Percentiles rank a stretch among this genome's conserved stretches.
Conservation (phyloP, 805 yeast species). For the Suhomyces kilbournensis region DNA sequence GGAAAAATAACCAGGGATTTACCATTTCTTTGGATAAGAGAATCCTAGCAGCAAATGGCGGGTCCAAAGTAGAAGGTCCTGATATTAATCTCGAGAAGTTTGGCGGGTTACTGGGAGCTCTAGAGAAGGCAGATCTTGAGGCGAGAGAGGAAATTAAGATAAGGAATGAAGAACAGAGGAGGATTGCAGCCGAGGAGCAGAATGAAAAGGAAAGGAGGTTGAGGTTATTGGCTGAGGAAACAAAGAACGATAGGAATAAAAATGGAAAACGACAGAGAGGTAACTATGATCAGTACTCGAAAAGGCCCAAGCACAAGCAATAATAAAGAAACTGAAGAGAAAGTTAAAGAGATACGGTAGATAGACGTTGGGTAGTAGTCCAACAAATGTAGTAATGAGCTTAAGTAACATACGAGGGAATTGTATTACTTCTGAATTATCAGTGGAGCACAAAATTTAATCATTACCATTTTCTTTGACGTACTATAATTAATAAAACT, state of each 20-base stretch:
- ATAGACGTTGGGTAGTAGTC: too few relatives aligned
- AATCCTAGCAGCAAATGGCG: slow-evolving; percentile 43
- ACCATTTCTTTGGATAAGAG: slow-evolving; percentile 79
- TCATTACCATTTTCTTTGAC: too few relatives aligned
- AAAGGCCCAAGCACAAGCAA: slow-evolving; percentile 8
- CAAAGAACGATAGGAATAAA: slow-evolving; percentile 19
- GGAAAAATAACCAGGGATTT: slow-evolving; percentile 93
- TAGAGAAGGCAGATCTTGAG: slow-evolving; percentile 41
- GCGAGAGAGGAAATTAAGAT: slow-evolving; percentile 27
- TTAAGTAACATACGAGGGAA: too few relatives aligned
- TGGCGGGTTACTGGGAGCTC: slow-evolving; percentile 63
- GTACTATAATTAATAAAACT: too few relatives aligned
- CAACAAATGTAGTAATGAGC: too few relatives aligned
- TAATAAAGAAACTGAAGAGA: too few relatives aligned
- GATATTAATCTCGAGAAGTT: slow-evolving; percentile 55
- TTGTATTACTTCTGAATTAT: too few relatives aligned
- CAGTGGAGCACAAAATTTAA: too few relatives aligned
- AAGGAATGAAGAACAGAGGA: slow-evolving; percentile 25
- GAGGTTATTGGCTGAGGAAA: slow-evolving; percentile 25
- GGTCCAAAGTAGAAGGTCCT: slow-evolving; percentile 31
- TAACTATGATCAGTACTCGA: slow-evolving; percentile 6
- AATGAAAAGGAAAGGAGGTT: slow-evolving; percentile 28
- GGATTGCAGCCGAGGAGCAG: slow-evolving; percentile 24
- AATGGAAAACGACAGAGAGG: slow-evolving; percentile 6
- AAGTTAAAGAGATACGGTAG: too few relatives aligned